A percentile compares a stretch with the other conserved stretches of the same genome.
phyloP scores from a whole-genome alignment of 2,329 filamentous ascomycete genomes.

The Calcarisporium arbuscula region DNA sequence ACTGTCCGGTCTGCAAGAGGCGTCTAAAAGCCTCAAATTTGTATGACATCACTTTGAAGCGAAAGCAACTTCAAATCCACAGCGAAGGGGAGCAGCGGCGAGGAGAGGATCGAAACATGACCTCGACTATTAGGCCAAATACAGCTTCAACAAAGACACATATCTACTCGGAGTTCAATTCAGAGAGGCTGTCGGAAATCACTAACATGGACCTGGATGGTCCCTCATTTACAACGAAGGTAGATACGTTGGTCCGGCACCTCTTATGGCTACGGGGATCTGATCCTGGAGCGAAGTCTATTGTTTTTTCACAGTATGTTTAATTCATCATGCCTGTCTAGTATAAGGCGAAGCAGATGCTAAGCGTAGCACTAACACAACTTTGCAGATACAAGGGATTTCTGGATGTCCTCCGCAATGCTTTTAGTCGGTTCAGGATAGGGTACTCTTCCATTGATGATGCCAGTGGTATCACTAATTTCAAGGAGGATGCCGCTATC shows the following conservation, averaged over 20 bases:
- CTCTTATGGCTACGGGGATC: slow-evolving; percentile 77
- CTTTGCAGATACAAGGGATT: slow-evolving; percentile 61
- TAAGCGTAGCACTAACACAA: slow-evolving; percentile 7
- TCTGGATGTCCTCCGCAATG: slow-evolving; percentile 63
- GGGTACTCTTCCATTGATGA: slow-evolving; percentile 65
- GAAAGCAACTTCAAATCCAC: slow-evolving; percentile 64
- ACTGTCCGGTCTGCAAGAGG: slow-evolving; percentile 80
- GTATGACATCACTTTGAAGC: slow-evolving; percentile 79
- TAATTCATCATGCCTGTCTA: too few relatives aligned
- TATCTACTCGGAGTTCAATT: slow-evolving; percentile 75
- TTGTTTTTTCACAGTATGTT: slow-evolving; percentile 78
- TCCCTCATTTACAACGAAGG: slow-evolving; percentile 79
- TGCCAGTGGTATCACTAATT: slow-evolving; percentile 62
- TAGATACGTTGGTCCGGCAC: slow-evolving; percentile 77
- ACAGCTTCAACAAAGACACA: slow-evolving; percentile 25
- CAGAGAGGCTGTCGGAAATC: slow-evolving; percentile 68
- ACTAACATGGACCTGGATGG: slow-evolving; percentile 70
- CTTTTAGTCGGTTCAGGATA: slow-evolving; percentile 67
- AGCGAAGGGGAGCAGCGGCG: slow-evolving; percentile 14
- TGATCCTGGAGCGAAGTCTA: slow-evolving; percentile 81
- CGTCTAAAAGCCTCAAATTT: slow-evolving; percentile 60
- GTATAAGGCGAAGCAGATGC: background rate
- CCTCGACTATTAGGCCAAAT: too few relatives aligned
- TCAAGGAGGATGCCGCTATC: slow-evolving; percentile 65
- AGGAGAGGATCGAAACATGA: slow-evolving; percentile 10